Conservation (phyloP, 225 moss, liverwort and hornwort genomes). For the Pleurozium schreberi region DNA sequence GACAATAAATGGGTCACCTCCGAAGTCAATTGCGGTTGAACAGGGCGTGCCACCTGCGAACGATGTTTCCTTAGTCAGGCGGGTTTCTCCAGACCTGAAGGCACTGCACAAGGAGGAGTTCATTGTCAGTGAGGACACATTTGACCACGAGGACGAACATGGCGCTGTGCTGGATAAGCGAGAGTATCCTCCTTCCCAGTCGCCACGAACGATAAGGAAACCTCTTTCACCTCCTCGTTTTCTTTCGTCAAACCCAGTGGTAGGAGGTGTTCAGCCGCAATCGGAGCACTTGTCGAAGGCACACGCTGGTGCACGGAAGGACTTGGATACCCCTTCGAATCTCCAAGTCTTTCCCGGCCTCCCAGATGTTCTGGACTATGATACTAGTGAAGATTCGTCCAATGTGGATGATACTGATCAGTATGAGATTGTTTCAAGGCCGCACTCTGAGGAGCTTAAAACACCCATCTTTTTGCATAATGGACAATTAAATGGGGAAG, state of each 20-base stretch:
- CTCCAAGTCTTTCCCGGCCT: constrained; percentile 35
- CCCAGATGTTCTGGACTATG: constrained; percentile 37
- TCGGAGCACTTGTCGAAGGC: constrained; percentile 8
- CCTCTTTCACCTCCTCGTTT: constrained; percentile 21
- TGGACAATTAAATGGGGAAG: neutral
- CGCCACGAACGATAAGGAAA: neutral
- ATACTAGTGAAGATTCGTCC: constrained; percentile 68
- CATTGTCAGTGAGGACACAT: neutral
- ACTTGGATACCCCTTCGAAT: constrained; percentile 15
- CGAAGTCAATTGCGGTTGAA: neutral
- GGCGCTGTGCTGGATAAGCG: neutral
- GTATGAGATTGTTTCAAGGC: constrained; percentile 13
- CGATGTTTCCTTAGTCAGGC: neutral
- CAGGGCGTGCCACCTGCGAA: neutral
- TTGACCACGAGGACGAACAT: constrained; percentile 3
- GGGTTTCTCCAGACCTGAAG: neutral
- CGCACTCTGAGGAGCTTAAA: constrained; percentile 26
- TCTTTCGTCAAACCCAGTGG: neutral
- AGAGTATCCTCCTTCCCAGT: neutral
- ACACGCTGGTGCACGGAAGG: neutral
- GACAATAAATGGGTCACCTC: neutral
- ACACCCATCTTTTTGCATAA: neutral
- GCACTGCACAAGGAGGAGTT: neutral
- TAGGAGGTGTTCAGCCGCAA: constrained; percentile 1
- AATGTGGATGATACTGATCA: constrained; percentile 55